Conservation (phyloP, 2,329 filamentous ascomycete genomes). For the Aspergillus fumigatiaffinis region DNA sequence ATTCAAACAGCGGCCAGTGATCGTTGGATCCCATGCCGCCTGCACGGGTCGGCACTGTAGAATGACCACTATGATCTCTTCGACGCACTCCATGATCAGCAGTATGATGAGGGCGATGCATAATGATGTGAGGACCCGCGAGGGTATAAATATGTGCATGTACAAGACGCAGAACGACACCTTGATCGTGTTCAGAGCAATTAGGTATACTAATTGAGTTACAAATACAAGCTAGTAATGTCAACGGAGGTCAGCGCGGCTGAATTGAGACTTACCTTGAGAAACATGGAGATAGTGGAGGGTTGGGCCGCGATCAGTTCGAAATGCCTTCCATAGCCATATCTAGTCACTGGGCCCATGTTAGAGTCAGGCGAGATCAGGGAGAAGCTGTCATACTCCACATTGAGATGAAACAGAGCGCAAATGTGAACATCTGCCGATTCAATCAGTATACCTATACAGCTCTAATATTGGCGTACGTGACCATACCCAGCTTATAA, state of each 20-base stretch:
- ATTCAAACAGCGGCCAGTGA: slow-evolving; percentile 11
- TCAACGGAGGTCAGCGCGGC: background rate
- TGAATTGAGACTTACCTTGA: slow-evolving; percentile 9
- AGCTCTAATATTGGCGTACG: no score
- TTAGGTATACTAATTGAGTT: slow-evolving; percentile 20
- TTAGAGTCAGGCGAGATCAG: background rate
- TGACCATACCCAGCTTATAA: slow-evolving; percentile 12
- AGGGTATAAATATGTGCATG: slow-evolving; percentile 17
- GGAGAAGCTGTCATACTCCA: slow-evolving; percentile 1
- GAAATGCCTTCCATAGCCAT: slow-evolving; percentile 18
- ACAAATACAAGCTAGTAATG: slow-evolving; percentile 16
- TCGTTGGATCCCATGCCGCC: slow-evolving; percentile 16
- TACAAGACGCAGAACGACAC: slow-evolving; percentile 22
- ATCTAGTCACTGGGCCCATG: slow-evolving; percentile 14
- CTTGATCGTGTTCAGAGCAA: slow-evolving; percentile 30
- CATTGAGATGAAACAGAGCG: slow-evolving; percentile 9
- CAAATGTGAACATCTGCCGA: slow-evolving; percentile 8
- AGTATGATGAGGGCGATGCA: slow-evolving; percentile 14
- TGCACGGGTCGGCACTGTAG: slow-evolving; percentile 18
- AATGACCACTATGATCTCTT: slow-evolving; percentile 65
- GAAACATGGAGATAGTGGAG: slow-evolving; percentile 10
- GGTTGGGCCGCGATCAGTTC: slow-evolving; percentile 3
- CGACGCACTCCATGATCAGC: slow-evolving; percentile 61
- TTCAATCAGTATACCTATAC: no score
- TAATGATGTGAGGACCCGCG: slow-evolving; percentile 10